Base-by-base conservation (phyloP, 805 yeast species). In the Metschnikowia noctiluminum region DNA sequence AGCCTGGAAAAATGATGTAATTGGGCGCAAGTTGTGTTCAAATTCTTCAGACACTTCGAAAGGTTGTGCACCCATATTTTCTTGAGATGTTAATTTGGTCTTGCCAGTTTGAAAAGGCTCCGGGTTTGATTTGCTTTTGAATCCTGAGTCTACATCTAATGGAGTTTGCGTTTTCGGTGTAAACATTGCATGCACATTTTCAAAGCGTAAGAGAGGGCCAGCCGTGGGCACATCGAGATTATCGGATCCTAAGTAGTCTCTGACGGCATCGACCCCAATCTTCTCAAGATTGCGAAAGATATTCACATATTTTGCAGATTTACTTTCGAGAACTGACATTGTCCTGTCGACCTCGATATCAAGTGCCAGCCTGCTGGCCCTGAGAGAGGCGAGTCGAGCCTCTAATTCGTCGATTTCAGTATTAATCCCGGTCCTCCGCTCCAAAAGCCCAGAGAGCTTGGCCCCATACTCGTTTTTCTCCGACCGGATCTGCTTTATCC, bases 251-350 rank as follows among this genome's bases (percentile, higher is more conserved):
- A 73, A 55, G 42, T 69, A 58, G 21, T 53, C 56, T 4, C 42
- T 32, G 1, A 76, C 65, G 0, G 73, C 71, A 1, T 56, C 56
- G 40, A 53, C 60, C 14, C 79, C 81, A n/a, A 60, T 54, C 2
- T 36, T 47, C 41, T 77, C 80, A 27, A 76, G 59, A 5, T 62
- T 63, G 28, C 63, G 64, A 41, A 77, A 71, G 28, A 70, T 57
- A 35, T 74, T 74, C 13, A 71, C 71, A 50, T 73, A 76, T 38
- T 69, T 69, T 11, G 79, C 73, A 0, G 79, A 59, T 51, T 67
- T 71, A 48, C 79, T 74, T 47, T 79, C 84, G 27, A 80, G 53
- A 3, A 79, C 69, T 2, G 82, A 78, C 54, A 76, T 72, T 0
- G 83, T 70, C 15, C 70, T 71, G 27, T 66, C 63, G 28, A 79